These are phyloP conservation scores for Solanum stenotomum DNA, from an alignment of 257 asterid species.

Conservation along the genomic window DNA sequence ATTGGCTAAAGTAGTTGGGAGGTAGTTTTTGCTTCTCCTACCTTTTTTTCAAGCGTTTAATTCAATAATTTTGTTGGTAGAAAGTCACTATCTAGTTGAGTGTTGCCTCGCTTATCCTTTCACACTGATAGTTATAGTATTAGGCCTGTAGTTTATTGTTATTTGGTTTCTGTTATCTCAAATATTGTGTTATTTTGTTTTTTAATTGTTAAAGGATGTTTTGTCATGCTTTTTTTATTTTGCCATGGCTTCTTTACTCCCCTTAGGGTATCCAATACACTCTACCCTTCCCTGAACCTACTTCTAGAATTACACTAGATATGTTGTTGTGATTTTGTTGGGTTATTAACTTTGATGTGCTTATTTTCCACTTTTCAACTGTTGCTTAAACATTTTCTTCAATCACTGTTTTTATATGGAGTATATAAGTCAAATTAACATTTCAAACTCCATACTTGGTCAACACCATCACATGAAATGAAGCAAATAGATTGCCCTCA, in stretches of 20 bases:
- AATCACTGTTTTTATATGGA: not conserved
- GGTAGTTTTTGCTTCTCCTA: constrained; percentile 11
- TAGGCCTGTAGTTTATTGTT: not conserved
- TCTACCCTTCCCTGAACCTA: not conserved
- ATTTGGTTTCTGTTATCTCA: not conserved
- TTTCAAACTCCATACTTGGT: not conserved
- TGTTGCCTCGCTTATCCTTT: not conserved
- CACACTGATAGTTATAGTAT: not conserved
- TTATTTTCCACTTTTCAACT: not conserved
- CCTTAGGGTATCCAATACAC: not conserved
- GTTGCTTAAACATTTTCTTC: not conserved
- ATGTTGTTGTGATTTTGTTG: not conserved
- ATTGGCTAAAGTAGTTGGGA: constrained; percentile 67
- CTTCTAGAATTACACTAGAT: not conserved
- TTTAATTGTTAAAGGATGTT: not conserved
- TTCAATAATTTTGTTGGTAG: not conserved
- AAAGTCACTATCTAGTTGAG: not conserved
- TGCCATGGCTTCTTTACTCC: too few relatives aligned
- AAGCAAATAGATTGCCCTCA: not conserved
- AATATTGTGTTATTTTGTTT: not conserved
- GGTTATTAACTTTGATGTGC: too few relatives aligned
- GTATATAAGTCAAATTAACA: not conserved
- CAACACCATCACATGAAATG: not conserved
- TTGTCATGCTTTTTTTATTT: not conserved
- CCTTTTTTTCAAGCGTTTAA: not conserved